Evolutionary conservation across 176 grass and related monocot species (phyloP), one percentile per base, ranked within the genome.

Genomic region (Aechmea fasciata): DNA sequence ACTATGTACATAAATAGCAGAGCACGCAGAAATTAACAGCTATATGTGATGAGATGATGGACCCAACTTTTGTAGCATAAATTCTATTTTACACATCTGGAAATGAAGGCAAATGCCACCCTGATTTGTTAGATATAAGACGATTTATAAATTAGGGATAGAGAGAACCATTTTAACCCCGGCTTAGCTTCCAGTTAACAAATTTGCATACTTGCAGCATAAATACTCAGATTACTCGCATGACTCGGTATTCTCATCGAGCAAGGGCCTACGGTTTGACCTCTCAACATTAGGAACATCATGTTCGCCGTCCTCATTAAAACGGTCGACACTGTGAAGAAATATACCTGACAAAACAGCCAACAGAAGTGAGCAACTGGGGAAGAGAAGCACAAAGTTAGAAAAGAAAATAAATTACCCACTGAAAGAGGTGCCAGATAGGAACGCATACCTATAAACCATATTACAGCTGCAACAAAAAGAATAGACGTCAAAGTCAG

Each of bases 401-500:
- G 33, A 18, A 64, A 53, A 47, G 50, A 51, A 11, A 49, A 63
- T 68, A 29, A 19, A 71, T 41, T 41, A 54, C 28, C 49, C 22
- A 48, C 66, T 57, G 15, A 3, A 11, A 6, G 13, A 67, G 9
- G 33, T 48, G 18, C 24, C 29, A 18, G 2, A 52, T 26, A 71
- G 12, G 50, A n/a, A 73, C 73, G 25, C 51, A 19, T 90, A 99
- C 94, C 94, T 47, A 78, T 59, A 75, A 87, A 99, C 94, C 94
- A 99, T 83, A 90, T 67, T 51, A 63, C 48, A 69, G 78, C 74
- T 66, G 94, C 94, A 90, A 75, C 70, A 51, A 99, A 82, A 50
- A 99, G 75, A 80, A 99, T 61, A 50, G 89, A 93, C 75, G 94
- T 99, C 75, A 99, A 71, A 49, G 71, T 69, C 71, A 99, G 94